Evolutionary conservation across 441 rosid species (phyloP).

Genomic region (Syzygium syzygioides): DNA sequence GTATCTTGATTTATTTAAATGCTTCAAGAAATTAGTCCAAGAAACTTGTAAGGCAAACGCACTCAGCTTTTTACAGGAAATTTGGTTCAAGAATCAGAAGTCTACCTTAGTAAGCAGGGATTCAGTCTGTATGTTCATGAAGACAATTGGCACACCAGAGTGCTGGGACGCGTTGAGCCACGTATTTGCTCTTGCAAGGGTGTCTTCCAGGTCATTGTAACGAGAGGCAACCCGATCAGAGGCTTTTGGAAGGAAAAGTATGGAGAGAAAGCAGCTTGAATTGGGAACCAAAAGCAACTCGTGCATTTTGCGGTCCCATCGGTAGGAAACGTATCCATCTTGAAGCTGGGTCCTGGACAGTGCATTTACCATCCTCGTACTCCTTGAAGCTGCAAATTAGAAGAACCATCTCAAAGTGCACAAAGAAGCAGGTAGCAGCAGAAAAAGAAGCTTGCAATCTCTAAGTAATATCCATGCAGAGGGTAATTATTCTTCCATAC

Average conservation of each 20-base stretch:
- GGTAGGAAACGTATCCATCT: constrained; percentile 85
- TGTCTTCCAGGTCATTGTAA: constrained; percentile 91
- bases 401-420: background rate
- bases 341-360: constrained; percentile 60
- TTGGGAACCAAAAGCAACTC: constrained; percentile 57
- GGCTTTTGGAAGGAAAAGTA: constrained; percentile 84
- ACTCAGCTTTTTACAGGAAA: background rate
- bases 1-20: background rate
- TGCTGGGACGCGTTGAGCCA: constrained; percentile 85
- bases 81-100: background rate
- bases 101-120: constrained; percentile 88
- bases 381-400: constrained; percentile 55
- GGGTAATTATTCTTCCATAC: background rate
- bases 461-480: background rate
- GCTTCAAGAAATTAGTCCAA: background rate
- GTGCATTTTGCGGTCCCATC: constrained; percentile 75
- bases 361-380: constrained; percentile 72
- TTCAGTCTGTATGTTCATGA: constrained; percentile 90
- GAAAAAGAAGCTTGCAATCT: background rate
- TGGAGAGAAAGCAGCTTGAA: constrained; percentile 79
- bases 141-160: constrained; percentile 73
- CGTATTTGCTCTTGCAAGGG: constrained; percentile 84
- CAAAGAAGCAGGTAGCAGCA: background rate
- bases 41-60: background rate
- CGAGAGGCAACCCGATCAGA: constrained; percentile 67